These are phyloP conservation scores for Camelina neglecta DNA, from an alignment of 345 rosid species.

Conservation along the genomic window DNA sequence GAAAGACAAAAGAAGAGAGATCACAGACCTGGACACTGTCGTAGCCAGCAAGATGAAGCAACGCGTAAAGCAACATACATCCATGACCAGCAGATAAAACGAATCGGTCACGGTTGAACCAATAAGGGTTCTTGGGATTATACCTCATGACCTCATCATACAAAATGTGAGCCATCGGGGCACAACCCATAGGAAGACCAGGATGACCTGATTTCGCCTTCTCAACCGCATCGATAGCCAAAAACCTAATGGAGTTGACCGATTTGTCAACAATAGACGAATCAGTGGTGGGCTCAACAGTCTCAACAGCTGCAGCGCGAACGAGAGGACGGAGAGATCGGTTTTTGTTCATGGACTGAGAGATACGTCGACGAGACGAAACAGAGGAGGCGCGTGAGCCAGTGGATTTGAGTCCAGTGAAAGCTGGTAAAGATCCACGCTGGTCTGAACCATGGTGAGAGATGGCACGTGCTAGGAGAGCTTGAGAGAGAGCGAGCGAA, in stretches of 20 bases:
- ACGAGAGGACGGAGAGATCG: slow-evolving; percentile 45
- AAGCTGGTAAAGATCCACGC: slow-evolving; percentile 51
- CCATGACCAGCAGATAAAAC: slow-evolving; percentile 98
- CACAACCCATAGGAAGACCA: slow-evolving; percentile 64
- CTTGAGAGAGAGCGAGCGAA: slow-evolving; percentile 66
- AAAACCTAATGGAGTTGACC: slow-evolving; percentile 56
- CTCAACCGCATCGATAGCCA: slow-evolving; percentile 63
- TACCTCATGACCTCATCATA: slow-evolving; percentile 98
- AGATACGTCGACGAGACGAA: slow-evolving; percentile 41
- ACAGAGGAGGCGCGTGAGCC: slow-evolving; percentile 42
- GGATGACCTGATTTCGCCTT: slow-evolving; percentile 69
- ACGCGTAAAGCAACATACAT: slow-evolving; percentile 93
- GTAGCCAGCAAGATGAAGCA: slow-evolving; percentile 97
- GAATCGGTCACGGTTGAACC: slow-evolving; percentile 99
- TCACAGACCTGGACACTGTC: slow-evolving; percentile 77
- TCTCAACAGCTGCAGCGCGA: slow-evolving; percentile 43
- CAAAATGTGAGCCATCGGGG: slow-evolving; percentile 91
- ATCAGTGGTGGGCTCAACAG: slow-evolving; percentile 39
- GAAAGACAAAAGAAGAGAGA: slow-evolving; percentile 11
- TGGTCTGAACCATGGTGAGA: slow-evolving; percentile 57
- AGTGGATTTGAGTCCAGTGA: slow-evolving; percentile 64
- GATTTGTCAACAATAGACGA: slow-evolving; percentile 50
- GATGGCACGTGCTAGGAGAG: slow-evolving; percentile 60
- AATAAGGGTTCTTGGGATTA: slow-evolving; percentile 96
- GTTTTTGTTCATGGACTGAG: slow-evolving; percentile 37